Base-by-base conservation (phyloP, 2,329 filamentous ascomycete genomes). In the Escovopsis sp. region DNA sequence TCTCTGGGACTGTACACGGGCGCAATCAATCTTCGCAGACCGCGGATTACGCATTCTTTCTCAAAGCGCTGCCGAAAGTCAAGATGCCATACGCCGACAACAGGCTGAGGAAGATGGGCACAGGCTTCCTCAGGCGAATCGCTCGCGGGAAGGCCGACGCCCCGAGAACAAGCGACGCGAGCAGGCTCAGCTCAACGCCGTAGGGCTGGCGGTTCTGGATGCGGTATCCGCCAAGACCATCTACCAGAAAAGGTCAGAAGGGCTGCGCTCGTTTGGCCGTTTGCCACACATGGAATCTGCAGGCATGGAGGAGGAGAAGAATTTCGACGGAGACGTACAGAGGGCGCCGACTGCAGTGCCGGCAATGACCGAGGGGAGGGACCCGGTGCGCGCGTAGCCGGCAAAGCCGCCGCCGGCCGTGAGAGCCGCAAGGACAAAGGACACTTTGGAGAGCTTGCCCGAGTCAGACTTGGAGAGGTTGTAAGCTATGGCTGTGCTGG, bases 341-440 rank as follows among this genome's bases (percentile, higher is more conserved):
- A 78, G 59, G 12, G 70, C 51, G 40, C 91, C 91, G 50, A 98
- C 87, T 32, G 81, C 80, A 51, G 85, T 69, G 41, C 91, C 91
- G 12, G 91, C 91, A 11, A 76, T 78, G 52, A 96, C 72, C 11
- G 87, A 94, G 33, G 89, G 89, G 40, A 94, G 61, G 23, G 88
- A 96, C 45, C 85, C 76, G 1, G 88, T 91, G 59, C 81, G 80
- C 37, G 81, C 69, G 64, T 86, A 98, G 57, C 91, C 91, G 57
- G 84, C 82, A 46, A 85, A 81, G 49, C 91, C 91, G 53, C 91
- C 91, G 44, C 82, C 73, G 41, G 88, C 86, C 45, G 88, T 95
- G 45, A 96, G 71, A 49, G 77, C 71, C 47, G 83, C 85, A 55
- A 96, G 78, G 55, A 84, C 60, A 61, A 81, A 85, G 49, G 89